Evolutionary conservation across 2,329 filamentous ascomycete species (phyloP), one percentile per base, ranked within the genome.

Genomic region (Torrubiellomyces zombiae): DNA sequence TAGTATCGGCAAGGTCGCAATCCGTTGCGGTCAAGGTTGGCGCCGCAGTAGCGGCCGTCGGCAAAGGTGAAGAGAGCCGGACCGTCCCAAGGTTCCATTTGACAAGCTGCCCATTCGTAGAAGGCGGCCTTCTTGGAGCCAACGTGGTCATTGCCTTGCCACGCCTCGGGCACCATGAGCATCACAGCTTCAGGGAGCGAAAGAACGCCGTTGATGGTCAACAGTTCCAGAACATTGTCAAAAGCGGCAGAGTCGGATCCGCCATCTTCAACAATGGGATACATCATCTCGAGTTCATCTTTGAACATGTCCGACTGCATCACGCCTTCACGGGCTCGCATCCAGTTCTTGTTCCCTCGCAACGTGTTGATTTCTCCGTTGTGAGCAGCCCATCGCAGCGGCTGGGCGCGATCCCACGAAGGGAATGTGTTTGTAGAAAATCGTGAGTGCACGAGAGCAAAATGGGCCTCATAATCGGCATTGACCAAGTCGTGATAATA

Each of bases 341-440:
- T 95, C 86, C 86, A 95, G 58, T 95, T 95, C 67, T 95, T 95
- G 63, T 95, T 95, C 32, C 86, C 86, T 48, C 86, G 78, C 33
- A 95, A 61, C 2, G 86, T 95, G 55, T 95, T 95, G 49, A 95
- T 95, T 58, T 95, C 86, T 63, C 86, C 86, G 51, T 95, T 95
- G 63, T 95, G 86, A 43, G 86, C 86, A 36, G 85, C 85, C 86
- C 86, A 95, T 55, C 86, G 73, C 36, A 95, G 60, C 34, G 86
- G 86, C 59, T 95, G 86, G 32, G 86, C 89, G 58, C 86, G 79
- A 54, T 95, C 89, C 86, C 86, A 95, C 2, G 83, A 93, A 12
- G 86, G 86, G 56, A 95, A 95, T 26, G 86, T 95, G 63, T 95
- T 95, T 32, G 86, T 95, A 16, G 83, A 94, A 58, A 95, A 95